Percentiles rank a stretch among this genome's conserved stretches.
These are phyloP conservation scores for Mucor piriformis DNA, from an alignment of 371 early-diverging fungal genomes.

Conservation along the genomic window DNA sequence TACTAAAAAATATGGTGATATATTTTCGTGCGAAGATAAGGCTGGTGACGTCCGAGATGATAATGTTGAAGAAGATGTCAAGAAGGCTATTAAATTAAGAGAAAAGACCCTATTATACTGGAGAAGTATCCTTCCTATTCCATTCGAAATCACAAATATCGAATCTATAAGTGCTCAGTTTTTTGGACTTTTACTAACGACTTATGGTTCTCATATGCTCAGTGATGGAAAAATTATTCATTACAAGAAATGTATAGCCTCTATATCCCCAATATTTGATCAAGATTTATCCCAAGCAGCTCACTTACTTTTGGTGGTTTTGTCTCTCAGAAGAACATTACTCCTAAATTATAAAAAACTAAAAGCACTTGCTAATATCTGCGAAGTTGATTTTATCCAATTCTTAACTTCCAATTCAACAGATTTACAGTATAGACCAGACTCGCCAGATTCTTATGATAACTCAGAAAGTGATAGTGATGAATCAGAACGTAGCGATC, in stretches of 20 bases:
- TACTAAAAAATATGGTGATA: conserved; percentile 3
- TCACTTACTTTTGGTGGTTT: conserved; percentile 1
- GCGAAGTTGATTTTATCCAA: neutral
- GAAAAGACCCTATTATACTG: neutral
- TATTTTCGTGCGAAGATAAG: conserved; percentile 17
- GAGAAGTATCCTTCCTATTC: neutral
- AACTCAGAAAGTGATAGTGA: neutral
- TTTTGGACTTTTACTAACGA: neutral
- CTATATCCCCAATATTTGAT: neutral
- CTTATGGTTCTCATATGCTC: conserved; percentile 9
- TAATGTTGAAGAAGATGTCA: neutral
- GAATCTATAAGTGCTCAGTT: conserved; percentile 13
- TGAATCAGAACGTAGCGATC: neutral
- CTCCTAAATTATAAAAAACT: neutral
- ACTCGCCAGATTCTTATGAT: neutral
- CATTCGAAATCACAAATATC: conserved; percentile 15
- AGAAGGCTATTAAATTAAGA: neutral
- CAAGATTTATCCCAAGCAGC: conserved; percentile 1
- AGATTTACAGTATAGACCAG: neutral
- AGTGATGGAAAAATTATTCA: conserved; percentile 10
- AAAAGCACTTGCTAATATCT: neutral
- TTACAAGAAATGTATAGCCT: conserved; percentile 7
- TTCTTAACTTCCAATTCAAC: neutral
- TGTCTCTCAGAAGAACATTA: conserved; percentile 7
- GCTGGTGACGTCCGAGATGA: neutral